Conservation (phyloP, 1,284 basidiomycete species). For the Chiua sp. region DNA sequence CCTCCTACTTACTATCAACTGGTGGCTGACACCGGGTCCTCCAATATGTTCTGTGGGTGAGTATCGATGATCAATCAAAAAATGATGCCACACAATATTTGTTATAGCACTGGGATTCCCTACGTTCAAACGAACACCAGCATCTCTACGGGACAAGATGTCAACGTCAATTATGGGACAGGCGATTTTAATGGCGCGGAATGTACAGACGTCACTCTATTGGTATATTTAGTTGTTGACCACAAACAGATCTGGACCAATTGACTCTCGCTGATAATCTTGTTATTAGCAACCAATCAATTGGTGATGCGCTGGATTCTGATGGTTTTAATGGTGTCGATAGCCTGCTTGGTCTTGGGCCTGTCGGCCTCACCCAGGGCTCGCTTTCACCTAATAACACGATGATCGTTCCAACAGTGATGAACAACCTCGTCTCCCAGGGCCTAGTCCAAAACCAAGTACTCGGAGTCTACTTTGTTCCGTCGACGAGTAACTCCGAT, state of each 20-base stretch:
- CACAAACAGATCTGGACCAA: constrained; percentile 25
- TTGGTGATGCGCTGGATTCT: constrained; percentile 26
- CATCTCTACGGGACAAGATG: constrained; percentile 25
- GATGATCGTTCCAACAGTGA: constrained; percentile 31
- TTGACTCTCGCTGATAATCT: constrained; percentile 23
- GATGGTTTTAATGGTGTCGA: constrained; percentile 19
- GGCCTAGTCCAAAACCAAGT: constrained; percentile 19
- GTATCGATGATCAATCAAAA: constrained; percentile 2
- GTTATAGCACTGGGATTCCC: constrained; percentile 16
- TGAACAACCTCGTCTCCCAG: constrained; percentile 30
- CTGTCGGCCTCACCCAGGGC: constrained; percentile 24
- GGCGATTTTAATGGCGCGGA: constrained; percentile 30
- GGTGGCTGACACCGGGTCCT: constrained; percentile 38
- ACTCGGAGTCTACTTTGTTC: constrained; percentile 31
- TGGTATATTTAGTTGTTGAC: too few relatives aligned
- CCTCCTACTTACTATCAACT: constrained; percentile 30
- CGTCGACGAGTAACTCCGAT: constrained; percentile 20
- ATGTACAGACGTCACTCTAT: constrained; percentile 21
- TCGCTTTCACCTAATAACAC: constrained; percentile 12
- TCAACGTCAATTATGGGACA: constrained; percentile 29
- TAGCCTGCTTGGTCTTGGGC: constrained; percentile 35
- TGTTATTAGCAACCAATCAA: constrained; percentile 30
- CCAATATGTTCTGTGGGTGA: constrained; percentile 40
- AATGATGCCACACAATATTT: neutral
- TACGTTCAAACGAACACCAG: constrained; percentile 31